Evolutionary conservation across 2,329 filamentous ascomycete genomes (phyloP).

Genomic region (Allantophomopsis cytisporea): DNA sequence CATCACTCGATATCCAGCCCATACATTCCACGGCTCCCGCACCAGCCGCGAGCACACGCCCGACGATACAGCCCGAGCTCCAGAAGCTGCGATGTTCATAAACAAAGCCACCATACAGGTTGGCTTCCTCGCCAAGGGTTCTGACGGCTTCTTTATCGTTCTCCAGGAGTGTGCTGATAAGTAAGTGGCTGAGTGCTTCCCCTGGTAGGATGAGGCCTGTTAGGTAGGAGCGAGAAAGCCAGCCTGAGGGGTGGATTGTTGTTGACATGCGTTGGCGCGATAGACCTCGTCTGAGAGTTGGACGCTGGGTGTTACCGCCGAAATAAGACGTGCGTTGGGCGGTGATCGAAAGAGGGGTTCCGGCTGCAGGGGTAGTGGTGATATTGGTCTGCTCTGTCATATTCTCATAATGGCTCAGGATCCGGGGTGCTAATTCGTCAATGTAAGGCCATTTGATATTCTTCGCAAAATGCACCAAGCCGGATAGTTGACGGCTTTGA

Average conservation of each 20-base stretch:
- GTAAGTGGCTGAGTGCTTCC: slow-evolving; percentile 45
- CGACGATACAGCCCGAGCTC: slow-evolving; percentile 53
- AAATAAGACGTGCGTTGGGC: slow-evolving; percentile 18
- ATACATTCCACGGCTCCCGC: slow-evolving; percentile 50
- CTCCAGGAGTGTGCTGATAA: slow-evolving; percentile 53
- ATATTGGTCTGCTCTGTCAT: slow-evolving; percentile 11
- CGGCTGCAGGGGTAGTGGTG: slow-evolving; percentile 11
- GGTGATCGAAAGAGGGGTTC: slow-evolving; percentile 15
- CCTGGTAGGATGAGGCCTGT: slow-evolving; percentile 53
- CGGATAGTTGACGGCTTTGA: slow-evolving; percentile 42
- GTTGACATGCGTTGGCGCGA: slow-evolving; percentile 5
- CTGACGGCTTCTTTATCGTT: slow-evolving; percentile 45
- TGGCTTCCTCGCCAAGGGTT: slow-evolving; percentile 45
- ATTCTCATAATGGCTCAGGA: slow-evolving; percentile 16
- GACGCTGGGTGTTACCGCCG: slow-evolving; percentile 7
- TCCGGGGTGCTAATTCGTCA: slow-evolving; percentile 21
- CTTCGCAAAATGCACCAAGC: slow-evolving; percentile 48
- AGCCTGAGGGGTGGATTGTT: slow-evolving; percentile 45
- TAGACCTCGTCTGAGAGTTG: slow-evolving; percentile 9
- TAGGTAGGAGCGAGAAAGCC: slow-evolving; percentile 55
- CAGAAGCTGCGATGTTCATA: slow-evolving; percentile 53
- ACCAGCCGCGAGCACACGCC: slow-evolving; percentile 48
- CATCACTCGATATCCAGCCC: slow-evolving; percentile 53
- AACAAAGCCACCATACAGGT: slow-evolving; percentile 50
- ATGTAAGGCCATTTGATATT: slow-evolving; percentile 50